phyloP scores from a whole-genome alignment of 1,139 yeast species.

The Insectozyma bohioensis region DNA sequence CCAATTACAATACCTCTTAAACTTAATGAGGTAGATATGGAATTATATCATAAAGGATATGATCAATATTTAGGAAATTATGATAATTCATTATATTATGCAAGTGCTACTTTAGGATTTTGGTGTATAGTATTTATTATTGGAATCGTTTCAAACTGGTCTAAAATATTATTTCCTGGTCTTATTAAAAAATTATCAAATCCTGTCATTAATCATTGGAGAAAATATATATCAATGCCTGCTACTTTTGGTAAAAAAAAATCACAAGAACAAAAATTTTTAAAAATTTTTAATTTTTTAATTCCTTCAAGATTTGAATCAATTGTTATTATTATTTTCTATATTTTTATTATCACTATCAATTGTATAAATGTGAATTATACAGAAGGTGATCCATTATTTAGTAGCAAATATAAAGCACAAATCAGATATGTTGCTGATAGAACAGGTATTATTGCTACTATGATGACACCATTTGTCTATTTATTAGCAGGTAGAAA shows the following conservation, averaged over 20 bases:
- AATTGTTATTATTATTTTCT: conserved; percentile 20
- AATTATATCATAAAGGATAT: conserved; percentile 21
- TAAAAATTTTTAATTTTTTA: conserved; percentile 20
- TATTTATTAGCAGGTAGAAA: conserved; percentile 44
- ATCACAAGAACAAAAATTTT: conserved; percentile 20
- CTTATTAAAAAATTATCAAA: conserved; percentile 22
- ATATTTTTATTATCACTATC: conserved; percentile 39
- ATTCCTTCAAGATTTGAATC: conserved; percentile 30
- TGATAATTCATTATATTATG: conserved; percentile 43
- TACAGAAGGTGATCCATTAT: conserved; percentile 26
- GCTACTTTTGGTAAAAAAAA: conserved; percentile 26
- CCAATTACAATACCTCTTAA: conserved; percentile 23
- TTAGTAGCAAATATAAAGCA: conserved; percentile 17
- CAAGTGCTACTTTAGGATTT: conserved; percentile 48
- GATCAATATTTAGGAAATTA: conserved; percentile 33
- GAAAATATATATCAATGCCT: conserved; percentile 31
- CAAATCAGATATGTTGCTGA: conserved; percentile 29
- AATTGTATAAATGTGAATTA: conserved; percentile 22
- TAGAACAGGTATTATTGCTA: conserved; percentile 32
- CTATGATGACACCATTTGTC: conserved; percentile 31
- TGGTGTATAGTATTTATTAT: conserved; percentile 47
- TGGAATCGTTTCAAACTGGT: conserved; percentile 44
- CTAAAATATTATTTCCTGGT: conserved; percentile 26
- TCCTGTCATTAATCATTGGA: conserved; percentile 21
- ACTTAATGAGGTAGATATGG: conserved; percentile 15